Evolutionary conservation across 352 stramenopile genomes (phyloP), one percentile per base, ranked within the genome.

Genomic region (Globisporangium mamillatum): DNA sequence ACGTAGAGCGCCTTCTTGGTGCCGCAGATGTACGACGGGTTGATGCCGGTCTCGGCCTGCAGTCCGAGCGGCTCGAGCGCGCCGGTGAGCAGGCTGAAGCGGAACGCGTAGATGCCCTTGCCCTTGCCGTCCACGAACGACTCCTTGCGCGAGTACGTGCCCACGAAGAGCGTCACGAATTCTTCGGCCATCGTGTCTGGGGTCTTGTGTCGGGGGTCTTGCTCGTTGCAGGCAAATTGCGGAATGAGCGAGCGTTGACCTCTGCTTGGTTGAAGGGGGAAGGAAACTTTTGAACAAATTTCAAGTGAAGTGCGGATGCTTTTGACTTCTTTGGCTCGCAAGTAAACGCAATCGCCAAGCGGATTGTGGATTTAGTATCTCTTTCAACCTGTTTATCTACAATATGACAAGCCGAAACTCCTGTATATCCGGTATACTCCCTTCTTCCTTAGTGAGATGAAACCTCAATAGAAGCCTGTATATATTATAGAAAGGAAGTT

Each of bases 61-160:
- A 89, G 66, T 0, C 75, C 63, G 20, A 91, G 75, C 54, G 80
- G 75, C 58, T 74, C 46, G 16, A 93, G 65, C 46, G 74, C 74
- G 52, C 85, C 87, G 6, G 71, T 88, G 25, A 70, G 46, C 38
- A 81, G 69, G 62, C 89, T 69, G 56, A 95, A 78, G 36, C 71
- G 71, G 72, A 91, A 90, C 18, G 79, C 70, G 73, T 92, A 78
- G 67, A 95, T 81, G 67, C 86, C 88, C 61, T 84, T 83, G 63
- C 84, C 88, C 59, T 92, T 83, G 59, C 88, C 88, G 56, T 95
- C 72, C 63, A 95, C 86, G 71, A 91, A 83, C 57, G 73, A 77
- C 75, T 92, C 81, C 68, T 86, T 86, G 65, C 86, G 86, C 59
- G 88, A 92, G 74, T 95, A 95, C n/a, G 86, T 94, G 66, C 88